Evolutionary conservation across 176 grass and related monocot species (phyloP), one percentile per base, ranked within the genome.

Genomic region (Themeda triandra): DNA sequence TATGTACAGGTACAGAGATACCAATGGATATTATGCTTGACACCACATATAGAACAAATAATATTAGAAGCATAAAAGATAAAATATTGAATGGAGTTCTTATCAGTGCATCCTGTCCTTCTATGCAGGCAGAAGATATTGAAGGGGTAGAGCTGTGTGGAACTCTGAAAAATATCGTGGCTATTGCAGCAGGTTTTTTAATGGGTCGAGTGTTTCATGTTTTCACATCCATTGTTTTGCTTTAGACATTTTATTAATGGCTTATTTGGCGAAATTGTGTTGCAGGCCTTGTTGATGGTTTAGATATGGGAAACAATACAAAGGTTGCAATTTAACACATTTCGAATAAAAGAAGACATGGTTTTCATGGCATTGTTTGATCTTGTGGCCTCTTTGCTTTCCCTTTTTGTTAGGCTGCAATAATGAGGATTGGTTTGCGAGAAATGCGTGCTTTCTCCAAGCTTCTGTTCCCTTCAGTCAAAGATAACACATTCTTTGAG

Each of bases 261-360:
- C 46, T 89, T 56, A 77, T 19, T 10, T 80, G 13, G 70, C 9
- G 2, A 63, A 42, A 30, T 81, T 63, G 29, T 81, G 11, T 88
- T 93, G 40, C 79, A 95, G 95, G 95, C 58, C 87, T 98, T 90
- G 91, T 98, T 64, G 96, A 98, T 83, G 96, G 96, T 73, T 88
- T 98, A 89, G 91, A 92, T 68, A 98, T 98, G 93, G 96, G 96
- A 90, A 95, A 95, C 69, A 98, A 98, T 85, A 98, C 96, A 49
- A 98, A 98, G 96, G 96, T 95, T 75, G 62, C 12, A 46, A 31
- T 32, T 69, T 27, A 25, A 63, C 30, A 46, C 23, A 73, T 80
- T 51, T 65, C 3, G 6, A 83, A 62, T 39, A 71, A 51, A n/a
- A 4, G 4, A 37, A 73, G 3, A 46, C 35, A 36, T n/a, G 56